phyloP scores from a whole-genome alignment of 208 protist species.

The Herpetomonas samuelpessoai region DNA sequence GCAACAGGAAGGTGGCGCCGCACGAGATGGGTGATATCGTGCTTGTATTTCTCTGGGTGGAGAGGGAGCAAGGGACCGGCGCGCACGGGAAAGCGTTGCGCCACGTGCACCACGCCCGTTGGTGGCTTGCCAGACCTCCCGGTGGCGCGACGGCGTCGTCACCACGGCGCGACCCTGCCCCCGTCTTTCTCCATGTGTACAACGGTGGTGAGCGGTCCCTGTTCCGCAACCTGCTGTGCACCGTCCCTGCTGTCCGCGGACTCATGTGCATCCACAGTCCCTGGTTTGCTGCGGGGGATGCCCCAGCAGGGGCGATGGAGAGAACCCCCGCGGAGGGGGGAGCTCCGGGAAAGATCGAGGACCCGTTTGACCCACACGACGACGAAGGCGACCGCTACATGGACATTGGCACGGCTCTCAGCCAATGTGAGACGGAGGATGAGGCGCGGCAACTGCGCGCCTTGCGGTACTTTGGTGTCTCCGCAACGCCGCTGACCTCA shows the following conservation, averaged over 20 bases:
- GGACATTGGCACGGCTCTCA: background rate
- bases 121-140: background rate
- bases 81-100: background rate
- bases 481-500: background rate
- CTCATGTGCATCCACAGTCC: conserved; percentile 4
- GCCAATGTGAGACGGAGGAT: background rate
- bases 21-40: background rate
- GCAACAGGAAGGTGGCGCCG: background rate
- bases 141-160: background rate
- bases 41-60: conserved; percentile 2
- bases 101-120: background rate
- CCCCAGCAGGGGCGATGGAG: too few species aligned
- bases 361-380: background rate
- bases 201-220: background rate
- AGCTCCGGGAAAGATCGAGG: background rate
- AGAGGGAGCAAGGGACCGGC: background rate
- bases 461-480: conserved; percentile 2
- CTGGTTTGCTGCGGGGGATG: background rate
- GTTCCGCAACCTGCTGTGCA: background rate
- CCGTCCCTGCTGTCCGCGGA: background rate
- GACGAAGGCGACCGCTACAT: background rate
- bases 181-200: background rate
- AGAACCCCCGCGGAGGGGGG: background rate
- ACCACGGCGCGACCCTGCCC: background rate
- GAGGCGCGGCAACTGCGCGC: background rate